These are phyloP conservation scores for Jaenimonas drosophilae DNA, from an alignment of 208 protist species.

Conservation along the genomic window DNA sequence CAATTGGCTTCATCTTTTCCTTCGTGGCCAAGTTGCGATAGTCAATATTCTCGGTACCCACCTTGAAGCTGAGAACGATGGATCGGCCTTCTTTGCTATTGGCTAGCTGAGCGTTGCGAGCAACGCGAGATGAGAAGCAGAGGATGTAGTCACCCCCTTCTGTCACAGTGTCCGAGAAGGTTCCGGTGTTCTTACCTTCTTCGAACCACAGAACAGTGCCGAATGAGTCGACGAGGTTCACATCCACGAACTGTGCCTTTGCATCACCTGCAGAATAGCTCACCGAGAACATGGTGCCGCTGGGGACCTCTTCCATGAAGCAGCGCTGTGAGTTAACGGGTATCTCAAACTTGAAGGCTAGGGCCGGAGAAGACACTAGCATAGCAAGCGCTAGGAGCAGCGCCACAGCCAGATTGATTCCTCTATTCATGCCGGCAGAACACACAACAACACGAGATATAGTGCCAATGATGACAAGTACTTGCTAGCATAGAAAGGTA, in stretches of 20 bases:
- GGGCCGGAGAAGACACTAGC: too few species aligned
- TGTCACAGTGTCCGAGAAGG: slow-evolving; percentile 19
- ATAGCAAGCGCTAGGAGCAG: too few species aligned
- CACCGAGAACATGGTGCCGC: slow-evolving; percentile 37
- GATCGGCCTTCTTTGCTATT: slow-evolving; percentile 8
- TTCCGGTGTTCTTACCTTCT: slow-evolving; percentile 18
- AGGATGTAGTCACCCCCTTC: slow-evolving; percentile 57
- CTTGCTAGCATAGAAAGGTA: too few species aligned
- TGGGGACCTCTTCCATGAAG: slow-evolving; percentile 77
- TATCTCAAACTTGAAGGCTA: slow-evolving; percentile 48
- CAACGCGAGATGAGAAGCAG: slow-evolving; percentile 57
- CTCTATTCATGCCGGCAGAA: too few species aligned
- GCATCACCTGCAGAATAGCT: slow-evolving; percentile 33
- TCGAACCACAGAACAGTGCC: slow-evolving; percentile 8
- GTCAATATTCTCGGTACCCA: slow-evolving; percentile 56
- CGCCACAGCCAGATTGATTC: too few species aligned
- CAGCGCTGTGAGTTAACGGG: slow-evolving; percentile 31
- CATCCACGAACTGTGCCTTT: slow-evolving; percentile 64
- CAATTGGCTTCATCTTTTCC: slow-evolving; percentile 87
- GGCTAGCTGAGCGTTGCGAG: slow-evolving; percentile 7
- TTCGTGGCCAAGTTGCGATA: slow-evolving; percentile 58
- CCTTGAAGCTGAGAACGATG: slow-evolving; percentile 23
- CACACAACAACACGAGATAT: too few species aligned
- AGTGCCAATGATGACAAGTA: too few species aligned
- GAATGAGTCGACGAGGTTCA: slow-evolving; percentile 14